Evolutionary conservation across 805 yeast genomes (phyloP), one percentile per base, ranked within the genome.

Genomic region (Jamesozyma hellenica): DNA sequence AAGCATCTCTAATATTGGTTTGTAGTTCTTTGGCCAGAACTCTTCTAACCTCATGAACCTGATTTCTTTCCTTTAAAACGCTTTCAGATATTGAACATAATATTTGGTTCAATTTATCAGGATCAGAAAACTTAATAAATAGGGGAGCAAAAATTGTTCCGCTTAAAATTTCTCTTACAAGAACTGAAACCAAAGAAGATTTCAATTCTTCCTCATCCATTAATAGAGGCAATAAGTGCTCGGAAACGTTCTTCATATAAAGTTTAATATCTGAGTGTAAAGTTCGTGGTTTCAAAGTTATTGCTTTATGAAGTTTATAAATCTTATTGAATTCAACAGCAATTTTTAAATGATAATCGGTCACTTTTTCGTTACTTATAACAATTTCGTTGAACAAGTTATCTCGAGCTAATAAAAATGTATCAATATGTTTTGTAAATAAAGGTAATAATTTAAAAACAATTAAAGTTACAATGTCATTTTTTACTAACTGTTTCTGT

Each of bases 61-160:
- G 85, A 28, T 72, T 72, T 40, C 87, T 65, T 51, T 85, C 94
- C 45, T 77, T 77, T 53, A 88, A 64, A 11, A 81, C 71, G 25
- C 70, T 71, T 3, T 85, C 79, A 1, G 82, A 72, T 2, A 71
- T 56, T 38, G 72, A 71, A 9, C 77, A 77, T 13, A 86, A 67
- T 31, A 68, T 51, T 40, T 75, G 72, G 55, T 88, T 88, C 74
- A 81, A 82, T 43, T 75, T 81, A 54, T 86, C 94, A 1, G 90
- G 75, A 36, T 82, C 88, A 0, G 79, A 61, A 1, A 81, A 49
- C 61, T 80, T 71, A 6, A 63, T 53, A 5, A 67, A 32, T 0
- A 73, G 38, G 0, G 86, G 83, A 17, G 58, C 53, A 10, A 85
- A 45, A 0, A 86, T 74, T 40, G 74, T 70, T 18, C 75, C 66